Evolutionary conservation across 2,329 filamentous ascomycete species (phyloP).

Genomic region (Ciborinia camelliae): DNA sequence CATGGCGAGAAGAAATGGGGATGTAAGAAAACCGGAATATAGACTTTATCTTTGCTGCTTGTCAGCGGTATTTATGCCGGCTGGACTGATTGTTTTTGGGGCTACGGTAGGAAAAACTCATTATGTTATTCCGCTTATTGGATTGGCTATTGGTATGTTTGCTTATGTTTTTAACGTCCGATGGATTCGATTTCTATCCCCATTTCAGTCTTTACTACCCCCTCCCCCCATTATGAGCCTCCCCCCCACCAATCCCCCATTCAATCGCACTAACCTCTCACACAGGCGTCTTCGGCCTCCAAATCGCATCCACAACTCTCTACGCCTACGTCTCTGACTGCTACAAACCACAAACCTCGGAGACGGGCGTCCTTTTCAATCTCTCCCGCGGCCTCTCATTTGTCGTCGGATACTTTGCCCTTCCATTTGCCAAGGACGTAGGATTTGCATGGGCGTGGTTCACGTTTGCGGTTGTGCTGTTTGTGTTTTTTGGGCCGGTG

Average conservation of each 20-base stretch:
- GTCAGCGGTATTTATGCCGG: constrained; percentile 33
- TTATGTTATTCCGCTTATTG: constrained; percentile 30
- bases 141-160: constrained; percentile 27
- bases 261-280: not conserved
- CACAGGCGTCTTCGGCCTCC: constrained; percentile 30
- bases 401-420: constrained; percentile 32
- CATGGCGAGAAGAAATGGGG: constrained; percentile 24
- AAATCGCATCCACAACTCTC: constrained; percentile 32
- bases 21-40: constrained; percentile 33
- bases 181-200: not conserved
- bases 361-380: constrained; percentile 34
- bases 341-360: constrained; percentile 33
- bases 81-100: constrained; percentile 34
- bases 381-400: constrained; percentile 31
- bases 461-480: constrained; percentile 29
- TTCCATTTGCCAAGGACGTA: constrained; percentile 28
- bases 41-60: constrained; percentile 32
- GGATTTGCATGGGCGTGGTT: constrained; percentile 32
- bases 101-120: constrained; percentile 28
- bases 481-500: constrained; percentile 31
- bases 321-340: constrained; percentile 35
- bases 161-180: not conserved
- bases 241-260: not conserved
- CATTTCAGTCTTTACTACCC: not conserved
- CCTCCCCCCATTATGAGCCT: not conserved